Evolutionary conservation across 2,329 filamentous ascomycete species (phyloP).

Genomic region (Scytalidium sp.): DNA sequence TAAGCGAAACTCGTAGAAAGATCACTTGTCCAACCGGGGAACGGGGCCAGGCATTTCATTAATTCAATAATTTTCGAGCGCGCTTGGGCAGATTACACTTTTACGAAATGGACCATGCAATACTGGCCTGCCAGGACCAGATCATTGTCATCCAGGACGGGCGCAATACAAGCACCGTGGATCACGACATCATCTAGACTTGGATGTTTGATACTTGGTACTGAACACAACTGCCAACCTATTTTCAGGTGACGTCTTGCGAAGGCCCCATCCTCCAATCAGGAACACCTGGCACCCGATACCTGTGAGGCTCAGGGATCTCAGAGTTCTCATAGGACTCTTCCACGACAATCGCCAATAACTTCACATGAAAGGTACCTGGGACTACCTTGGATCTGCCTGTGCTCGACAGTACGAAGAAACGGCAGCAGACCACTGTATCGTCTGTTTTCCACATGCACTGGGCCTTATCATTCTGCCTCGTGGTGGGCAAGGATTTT

Average conservation of each 20-base stretch:
- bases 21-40: neutral
- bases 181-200: too few relatives aligned
- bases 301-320: neutral
- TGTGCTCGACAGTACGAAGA: neutral
- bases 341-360: neutral
- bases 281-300: neutral
- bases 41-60: neutral
- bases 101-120: neutral
- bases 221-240: neutral
- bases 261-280: neutral
- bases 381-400: neutral
- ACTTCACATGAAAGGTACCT: neutral
- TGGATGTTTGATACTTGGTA: too few relatives aligned
- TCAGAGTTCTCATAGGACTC: neutral
- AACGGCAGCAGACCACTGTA: neutral
- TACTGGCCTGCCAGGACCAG: neutral
- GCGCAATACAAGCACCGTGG: too few relatives aligned
- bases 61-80: neutral
- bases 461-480: slow-evolving; percentile 17
- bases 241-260: neutral
- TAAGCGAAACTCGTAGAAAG: neutral
- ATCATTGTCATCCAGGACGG: too few relatives aligned
- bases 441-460: neutral
- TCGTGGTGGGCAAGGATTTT: slow-evolving; percentile 16
- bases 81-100: neutral